Evolutionary conservation across 1,284 basidiomycete genomes (phyloP).

Genomic region (Laetiporus sulphureus): DNA sequence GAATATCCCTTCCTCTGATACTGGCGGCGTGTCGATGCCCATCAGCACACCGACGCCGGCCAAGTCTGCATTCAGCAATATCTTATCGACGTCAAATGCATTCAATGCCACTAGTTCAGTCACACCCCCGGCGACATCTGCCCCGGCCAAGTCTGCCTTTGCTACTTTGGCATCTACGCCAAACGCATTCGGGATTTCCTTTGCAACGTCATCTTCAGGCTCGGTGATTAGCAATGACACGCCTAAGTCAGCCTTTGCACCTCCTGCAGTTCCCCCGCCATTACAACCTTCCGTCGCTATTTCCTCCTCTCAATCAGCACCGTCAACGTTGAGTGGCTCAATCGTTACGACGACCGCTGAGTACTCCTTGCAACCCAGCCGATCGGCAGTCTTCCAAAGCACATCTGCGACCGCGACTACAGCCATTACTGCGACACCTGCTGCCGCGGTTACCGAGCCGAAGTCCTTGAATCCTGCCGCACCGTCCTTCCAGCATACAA

Average conservation of each 20-base stretch:
- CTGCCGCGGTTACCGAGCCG: no score
- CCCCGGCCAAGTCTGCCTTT: no score
- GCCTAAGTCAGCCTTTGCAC: background rate
- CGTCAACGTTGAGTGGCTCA: background rate
- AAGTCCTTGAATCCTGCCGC: no score
- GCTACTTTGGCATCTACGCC: no score
- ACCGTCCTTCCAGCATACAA: no score
- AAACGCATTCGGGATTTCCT: no score
- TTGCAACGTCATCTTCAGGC: background rate
- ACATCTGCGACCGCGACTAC: no score
- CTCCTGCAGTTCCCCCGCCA: background rate
- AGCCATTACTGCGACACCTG: no score
- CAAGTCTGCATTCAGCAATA: constrained; percentile 11
- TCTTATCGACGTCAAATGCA: constrained; percentile 2
- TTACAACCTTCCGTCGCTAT: background rate
- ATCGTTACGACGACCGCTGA: no score
- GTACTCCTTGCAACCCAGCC: no score
- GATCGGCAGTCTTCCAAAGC: no score
- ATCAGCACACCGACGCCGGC: background rate
- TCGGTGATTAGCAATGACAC: background rate
- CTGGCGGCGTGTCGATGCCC: background rate
- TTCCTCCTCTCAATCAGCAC: background rate
- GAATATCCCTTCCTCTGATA: background rate
- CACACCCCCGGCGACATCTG: no score
- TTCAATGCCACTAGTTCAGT: constrained; percentile 2